These are phyloP conservation scores for Mangifera indica DNA, from an alignment of 345 rosid species.

Conservation along the genomic window DNA sequence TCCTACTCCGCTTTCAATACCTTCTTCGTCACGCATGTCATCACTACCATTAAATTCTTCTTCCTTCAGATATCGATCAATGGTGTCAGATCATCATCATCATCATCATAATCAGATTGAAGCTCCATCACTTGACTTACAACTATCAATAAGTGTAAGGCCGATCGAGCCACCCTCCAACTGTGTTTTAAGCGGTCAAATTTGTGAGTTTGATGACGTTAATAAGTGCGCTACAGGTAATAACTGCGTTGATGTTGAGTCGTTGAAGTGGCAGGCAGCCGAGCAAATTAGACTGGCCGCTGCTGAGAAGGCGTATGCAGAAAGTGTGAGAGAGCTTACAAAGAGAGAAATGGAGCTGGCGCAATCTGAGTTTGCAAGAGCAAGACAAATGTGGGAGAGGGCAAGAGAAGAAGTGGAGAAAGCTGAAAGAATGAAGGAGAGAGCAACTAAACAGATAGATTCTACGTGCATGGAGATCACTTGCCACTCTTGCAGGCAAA, in stretches of 20 bases:
- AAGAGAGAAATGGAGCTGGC: constrained; percentile 93
- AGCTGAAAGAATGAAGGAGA: constrained; percentile 78
- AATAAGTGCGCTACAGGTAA: constrained; percentile 26
- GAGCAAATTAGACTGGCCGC: constrained; percentile 86
- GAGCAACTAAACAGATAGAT: constrained; percentile 67
- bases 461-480: constrained; percentile 88
- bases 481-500: constrained; percentile 95
- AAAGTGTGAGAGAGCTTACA: constrained; percentile 87
- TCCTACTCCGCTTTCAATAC: constrained; percentile 50
- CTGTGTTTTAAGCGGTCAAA: constrained; percentile 24
- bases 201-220: constrained; percentile 30
- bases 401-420: constrained; percentile 81
- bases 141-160: constrained; percentile 76
- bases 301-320: constrained; percentile 87
- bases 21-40: constrained; percentile 35
- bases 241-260: constrained; percentile 37
- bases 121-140: constrained; percentile 73
- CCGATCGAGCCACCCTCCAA: constrained; percentile 41
- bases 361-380: constrained; percentile 82
- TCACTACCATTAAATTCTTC: constrained; percentile 28
- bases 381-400: constrained; percentile 84
- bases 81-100: constrained; percentile 16
- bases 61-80: constrained; percentile 24
- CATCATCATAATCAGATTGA: constrained; percentile 18
- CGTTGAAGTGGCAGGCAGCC: constrained; percentile 88